Evolutionary conservation across 805 yeast genomes (phyloP).

Genomic region (Yarrowia sp.): DNA sequence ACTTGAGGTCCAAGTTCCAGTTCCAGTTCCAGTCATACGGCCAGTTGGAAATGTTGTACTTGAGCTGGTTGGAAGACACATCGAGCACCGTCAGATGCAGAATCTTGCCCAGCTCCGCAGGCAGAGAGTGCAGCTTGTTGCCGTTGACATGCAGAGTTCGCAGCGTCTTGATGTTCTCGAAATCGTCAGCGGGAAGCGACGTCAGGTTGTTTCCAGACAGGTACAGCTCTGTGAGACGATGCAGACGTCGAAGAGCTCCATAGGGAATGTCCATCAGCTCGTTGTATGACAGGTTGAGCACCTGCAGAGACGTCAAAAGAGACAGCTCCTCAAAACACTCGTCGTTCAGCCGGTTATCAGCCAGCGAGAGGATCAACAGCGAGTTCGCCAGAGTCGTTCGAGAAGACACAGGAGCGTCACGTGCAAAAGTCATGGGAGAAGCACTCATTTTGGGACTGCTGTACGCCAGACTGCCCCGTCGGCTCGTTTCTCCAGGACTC

Average conservation of each 20-base stretch:
- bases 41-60: slow-evolving; percentile 89
- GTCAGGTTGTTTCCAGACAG: slow-evolving; percentile 81
- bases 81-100: slow-evolving; percentile 67
- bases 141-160: slow-evolving; percentile 69
- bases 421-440: slow-evolving; percentile 10
- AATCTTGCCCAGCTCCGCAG: slow-evolving; percentile 80
- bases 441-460: slow-evolving; percentile 22
- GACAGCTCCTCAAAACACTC: slow-evolving; percentile 69
- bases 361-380: slow-evolving; percentile 58
- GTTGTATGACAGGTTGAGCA: slow-evolving; percentile 79
- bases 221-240: slow-evolving; percentile 60
- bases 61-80: slow-evolving; percentile 84
- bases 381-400: slow-evolving; percentile 45
- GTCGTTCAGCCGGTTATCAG: slow-evolving; percentile 83
- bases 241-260: slow-evolving; percentile 61
- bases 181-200: slow-evolving; percentile 81
- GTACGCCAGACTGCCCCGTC: slow-evolving; percentile 14
- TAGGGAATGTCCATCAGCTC: slow-evolving; percentile 76
- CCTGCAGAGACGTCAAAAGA: slow-evolving; percentile 53
- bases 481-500: slow-evolving; percentile 16
- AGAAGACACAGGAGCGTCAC: slow-evolving; percentile 6
- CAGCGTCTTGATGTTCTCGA: slow-evolving; percentile 59
- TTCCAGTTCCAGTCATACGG: slow-evolving; percentile 99
- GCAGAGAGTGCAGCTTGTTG: slow-evolving; percentile 80
- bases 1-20: slow-evolving; percentile 69